Evolutionary conservation across 2,329 filamentous ascomycete species (phyloP).

Genomic region (Alternaria conjuncta): DNA sequence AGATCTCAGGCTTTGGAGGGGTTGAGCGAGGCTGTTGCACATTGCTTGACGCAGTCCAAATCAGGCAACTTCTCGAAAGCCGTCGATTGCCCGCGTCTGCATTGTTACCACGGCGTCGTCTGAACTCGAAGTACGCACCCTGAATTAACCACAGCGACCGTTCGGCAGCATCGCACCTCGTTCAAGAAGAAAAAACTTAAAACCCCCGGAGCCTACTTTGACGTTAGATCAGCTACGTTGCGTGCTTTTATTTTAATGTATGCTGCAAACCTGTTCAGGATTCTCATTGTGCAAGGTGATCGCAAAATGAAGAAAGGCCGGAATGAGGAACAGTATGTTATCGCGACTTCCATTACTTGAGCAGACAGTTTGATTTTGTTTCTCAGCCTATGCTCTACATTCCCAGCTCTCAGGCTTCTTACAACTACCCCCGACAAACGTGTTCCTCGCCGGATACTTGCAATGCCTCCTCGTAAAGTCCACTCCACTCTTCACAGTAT

Average conservation of each 20-base stretch:
- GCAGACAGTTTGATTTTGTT: background rate
- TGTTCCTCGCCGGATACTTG: conserved; percentile 26
- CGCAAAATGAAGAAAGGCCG: background rate
- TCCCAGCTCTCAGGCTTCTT: conserved; percentile 34
- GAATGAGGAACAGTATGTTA: background rate
- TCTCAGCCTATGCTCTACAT: conserved; percentile 11
- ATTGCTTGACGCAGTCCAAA: background rate
- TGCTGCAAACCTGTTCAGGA: background rate
- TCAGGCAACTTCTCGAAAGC: background rate
- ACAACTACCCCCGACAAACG: conserved; percentile 25
- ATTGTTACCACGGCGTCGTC: background rate
- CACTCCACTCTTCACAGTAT: conserved; percentile 50
- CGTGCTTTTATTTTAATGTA: background rate
- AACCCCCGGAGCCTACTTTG: background rate
- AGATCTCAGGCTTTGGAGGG: no score
- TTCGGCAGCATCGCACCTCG: background rate
- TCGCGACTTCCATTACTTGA: background rate
- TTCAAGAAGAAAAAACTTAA: background rate
- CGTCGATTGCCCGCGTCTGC: background rate
- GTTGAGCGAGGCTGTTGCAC: background rate
- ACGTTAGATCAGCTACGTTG: background rate
- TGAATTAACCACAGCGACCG: background rate
- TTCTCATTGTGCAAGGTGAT: background rate
- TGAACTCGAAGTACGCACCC: no score
- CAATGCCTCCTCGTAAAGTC: conserved; percentile 57